Evolutionary conservation across 352 stramenopile genomes (phyloP), one percentile per base, ranked within the genome.

Genomic region (Pythium insidiosum): DNA sequence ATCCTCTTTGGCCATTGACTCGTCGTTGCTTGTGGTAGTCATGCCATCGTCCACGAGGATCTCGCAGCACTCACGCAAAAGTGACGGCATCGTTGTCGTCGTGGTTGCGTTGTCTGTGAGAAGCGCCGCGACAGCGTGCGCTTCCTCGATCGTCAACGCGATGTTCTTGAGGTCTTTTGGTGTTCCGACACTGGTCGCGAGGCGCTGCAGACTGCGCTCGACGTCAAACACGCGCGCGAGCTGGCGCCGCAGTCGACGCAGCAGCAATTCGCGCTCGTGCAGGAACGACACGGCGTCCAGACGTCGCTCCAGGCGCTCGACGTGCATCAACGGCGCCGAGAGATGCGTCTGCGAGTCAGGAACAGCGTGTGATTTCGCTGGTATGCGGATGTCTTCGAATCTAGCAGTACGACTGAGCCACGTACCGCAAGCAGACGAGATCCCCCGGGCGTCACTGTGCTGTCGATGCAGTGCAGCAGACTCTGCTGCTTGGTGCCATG

Each of bases 101-200:
- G n/a, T n/a, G n/a, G n/a, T n/a, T n/a, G n/a, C n/a, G n/a, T n/a
- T n/a, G n/a, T n/a, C n/a, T n/a, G n/a, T n/a, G 0, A 23, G 13
- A 7, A 58, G 31, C 4, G 44, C 13, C 1, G 41, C 58, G 23
- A 85, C 60, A 6, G 47, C 38, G 19, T 54, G 59, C 9, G 68
- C 74, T 51, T 84, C 65, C n/a, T 58, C 42, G 15, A 87, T 70
- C 0, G 71, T 83, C 24, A 59, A 52, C 10, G 71, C 70, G 22
- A 87, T 69, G 43, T 78, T 83, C 29, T 82, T 78, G 0, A 89
- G 52, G 47, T 89, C 72, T 36, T 83, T 87, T 2, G 77, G 77
- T 1, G 73, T 87, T 10, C 69, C 77, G 0, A 64, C 56, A 7
- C 68, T 55, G 22, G 79, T 65, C 3, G 70, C 75, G n/a, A 87